Conservation (phyloP, 345 rosid genomes). For the Psidium guajava region DNA sequence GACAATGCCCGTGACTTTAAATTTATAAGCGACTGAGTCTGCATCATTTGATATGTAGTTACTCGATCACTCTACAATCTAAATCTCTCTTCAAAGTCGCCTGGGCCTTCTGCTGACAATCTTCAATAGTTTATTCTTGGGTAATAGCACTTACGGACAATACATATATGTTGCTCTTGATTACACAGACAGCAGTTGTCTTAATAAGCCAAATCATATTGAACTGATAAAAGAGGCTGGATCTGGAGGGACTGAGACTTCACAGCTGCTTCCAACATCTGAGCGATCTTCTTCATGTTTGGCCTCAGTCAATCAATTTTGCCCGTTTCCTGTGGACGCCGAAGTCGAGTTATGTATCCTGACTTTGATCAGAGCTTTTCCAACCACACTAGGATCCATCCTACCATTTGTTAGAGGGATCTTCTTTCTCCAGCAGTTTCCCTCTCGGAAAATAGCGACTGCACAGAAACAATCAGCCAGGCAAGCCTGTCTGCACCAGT, state of each 20-base stretch:
- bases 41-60: too few species aligned
- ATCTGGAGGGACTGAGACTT: not conserved
- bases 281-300: not conserved
- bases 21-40: too few species aligned
- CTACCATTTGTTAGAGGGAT: constrained; percentile 34
- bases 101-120: too few species aligned
- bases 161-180: too few species aligned
- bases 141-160: not conserved
- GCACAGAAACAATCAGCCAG: constrained; percentile 44
- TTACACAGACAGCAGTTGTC: not conserved
- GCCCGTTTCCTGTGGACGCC: not conserved
- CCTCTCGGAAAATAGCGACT: constrained; percentile 14
- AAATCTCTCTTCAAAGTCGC: too few species aligned
- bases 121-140: constrained; percentile 4
- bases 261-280: constrained; percentile 2
- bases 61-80: too few species aligned
- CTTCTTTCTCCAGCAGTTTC: constrained; percentile 38
- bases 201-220: not conserved
- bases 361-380: constrained; percentile 31
- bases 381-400: not conserved
- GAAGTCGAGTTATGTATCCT: constrained; percentile 4
- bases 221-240: not conserved
- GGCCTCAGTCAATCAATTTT: not conserved
- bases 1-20: too few species aligned
- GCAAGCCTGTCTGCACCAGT: constrained; percentile 13